phyloP scores from a whole-genome alignment of 352 stramenopile species.

The Phytophthora quininea region DNA sequence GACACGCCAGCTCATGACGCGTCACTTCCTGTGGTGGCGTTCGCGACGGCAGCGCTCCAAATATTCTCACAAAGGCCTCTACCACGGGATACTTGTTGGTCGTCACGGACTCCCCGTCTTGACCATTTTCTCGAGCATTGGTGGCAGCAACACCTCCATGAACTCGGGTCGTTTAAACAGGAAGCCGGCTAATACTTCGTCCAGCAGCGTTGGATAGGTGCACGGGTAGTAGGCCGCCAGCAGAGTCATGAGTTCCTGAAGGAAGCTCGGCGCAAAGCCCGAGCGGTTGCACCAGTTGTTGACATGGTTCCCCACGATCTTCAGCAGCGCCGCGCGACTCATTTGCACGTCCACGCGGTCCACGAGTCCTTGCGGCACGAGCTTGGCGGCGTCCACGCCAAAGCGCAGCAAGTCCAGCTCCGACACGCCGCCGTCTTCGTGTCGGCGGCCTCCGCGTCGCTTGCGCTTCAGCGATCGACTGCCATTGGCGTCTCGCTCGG shows the following conservation, averaged over 20 bases:
- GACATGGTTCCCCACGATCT: conserved; percentile 69
- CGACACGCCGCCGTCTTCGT: conserved; percentile 15
- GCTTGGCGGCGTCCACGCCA: conserved; percentile 73
- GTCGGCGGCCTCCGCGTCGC: conserved; percentile 29
- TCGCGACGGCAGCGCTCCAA: conserved; percentile 13
- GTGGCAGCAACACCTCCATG: conserved; percentile 60
- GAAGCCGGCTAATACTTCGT: conserved; percentile 79
- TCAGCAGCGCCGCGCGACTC: conserved; percentile 48
- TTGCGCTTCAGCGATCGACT: conserved; percentile 57
- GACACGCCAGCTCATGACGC: conserved; percentile 70
- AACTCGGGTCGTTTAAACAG: conserved; percentile 83
- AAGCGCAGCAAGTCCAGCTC: conserved; percentile 69
- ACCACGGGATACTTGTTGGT: conserved; percentile 72
- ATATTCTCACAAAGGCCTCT: conserved; percentile 61
- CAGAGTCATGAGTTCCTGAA: conserved; percentile 71
- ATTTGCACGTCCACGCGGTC: conserved; percentile 80
- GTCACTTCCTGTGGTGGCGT: conserved; percentile 18
- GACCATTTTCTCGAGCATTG: conserved; percentile 77
- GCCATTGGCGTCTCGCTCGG: conserved; percentile 10
- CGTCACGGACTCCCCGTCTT: conserved; percentile 69
- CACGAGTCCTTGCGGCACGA: conserved; percentile 84
- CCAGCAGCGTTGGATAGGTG: conserved; percentile 78
- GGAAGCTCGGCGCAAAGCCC: conserved; percentile 71
- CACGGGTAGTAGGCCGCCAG: conserved; percentile 86
- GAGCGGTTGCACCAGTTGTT: conserved; percentile 72